Evolutionary conservation across 805 yeast genomes (phyloP).

Genomic region (Nakazawaea laoshanensis): DNA sequence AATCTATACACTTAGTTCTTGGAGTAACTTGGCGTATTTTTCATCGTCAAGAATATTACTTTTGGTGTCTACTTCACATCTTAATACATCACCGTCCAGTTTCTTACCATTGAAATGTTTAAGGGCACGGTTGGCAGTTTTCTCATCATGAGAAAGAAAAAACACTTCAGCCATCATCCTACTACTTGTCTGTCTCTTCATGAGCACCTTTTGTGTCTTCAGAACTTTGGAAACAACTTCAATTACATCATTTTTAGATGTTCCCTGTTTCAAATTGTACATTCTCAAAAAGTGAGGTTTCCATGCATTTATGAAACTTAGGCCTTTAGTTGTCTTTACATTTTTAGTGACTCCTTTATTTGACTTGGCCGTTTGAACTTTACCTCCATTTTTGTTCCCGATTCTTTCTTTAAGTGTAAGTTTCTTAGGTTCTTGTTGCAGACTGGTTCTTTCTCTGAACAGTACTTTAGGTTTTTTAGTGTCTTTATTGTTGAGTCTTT

Average conservation of each 20-base stretch:
- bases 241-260: slow-evolving; percentile 19
- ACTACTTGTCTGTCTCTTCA: slow-evolving; percentile 17
- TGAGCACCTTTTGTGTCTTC: slow-evolving; percentile 13
- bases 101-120: slow-evolving; percentile 28
- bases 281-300: slow-evolving; percentile 19
- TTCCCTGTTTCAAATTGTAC: slow-evolving; percentile 22
- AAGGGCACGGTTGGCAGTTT: slow-evolving; percentile 21
- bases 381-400: too few relatives aligned
- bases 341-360: too few relatives aligned
- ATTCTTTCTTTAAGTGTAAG: too few relatives aligned
- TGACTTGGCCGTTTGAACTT: too few relatives aligned
- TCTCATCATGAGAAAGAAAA: slow-evolving; percentile 17
- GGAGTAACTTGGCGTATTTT: slow-evolving; percentile 2
- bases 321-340: too few relatives aligned
- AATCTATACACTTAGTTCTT: too few relatives aligned
- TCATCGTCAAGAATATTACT: slow-evolving; percentile 10
- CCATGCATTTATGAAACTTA: slow-evolving; percentile 17
- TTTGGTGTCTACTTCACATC: slow-evolving; percentile 21
- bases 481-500: too few relatives aligned
- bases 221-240: slow-evolving; percentile 18
- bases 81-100: slow-evolving; percentile 38
- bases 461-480: too few relatives aligned
- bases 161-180: slow-evolving; percentile 25
- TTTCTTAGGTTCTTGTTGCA: too few relatives aligned
- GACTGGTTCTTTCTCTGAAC: too few relatives aligned